phyloP scores from a whole-genome alignment of 2,329 filamentous ascomycete genomes.

The Diaporthe amygdali region DNA sequence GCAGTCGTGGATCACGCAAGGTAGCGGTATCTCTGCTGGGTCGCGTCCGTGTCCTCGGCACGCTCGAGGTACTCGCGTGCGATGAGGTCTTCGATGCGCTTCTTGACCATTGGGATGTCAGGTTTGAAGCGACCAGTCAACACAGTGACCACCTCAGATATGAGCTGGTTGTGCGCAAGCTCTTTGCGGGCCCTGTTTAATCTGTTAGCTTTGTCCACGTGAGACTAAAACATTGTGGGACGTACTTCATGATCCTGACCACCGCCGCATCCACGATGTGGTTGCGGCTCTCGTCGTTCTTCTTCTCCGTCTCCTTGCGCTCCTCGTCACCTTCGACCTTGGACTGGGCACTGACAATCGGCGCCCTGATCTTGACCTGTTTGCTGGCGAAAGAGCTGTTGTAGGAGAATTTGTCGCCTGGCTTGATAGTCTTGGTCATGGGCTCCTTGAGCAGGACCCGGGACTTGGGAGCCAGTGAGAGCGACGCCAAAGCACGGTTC shows the following conservation, averaged over 20 bases:
- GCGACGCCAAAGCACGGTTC: slow-evolving; percentile 76
- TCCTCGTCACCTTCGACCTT: slow-evolving; percentile 81
- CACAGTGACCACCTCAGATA: slow-evolving; percentile 75
- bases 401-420: slow-evolving; percentile 80
- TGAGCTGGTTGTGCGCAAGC: slow-evolving; percentile 70
- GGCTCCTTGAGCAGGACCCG: slow-evolving; percentile 82
- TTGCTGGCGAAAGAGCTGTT: slow-evolving; percentile 84
- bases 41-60: slow-evolving; percentile 67
- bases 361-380: slow-evolving; percentile 86
- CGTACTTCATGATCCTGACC: slow-evolving; percentile 86
- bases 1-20: slow-evolving; percentile 58
- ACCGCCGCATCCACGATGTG: slow-evolving; percentile 78
- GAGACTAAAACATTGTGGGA: slow-evolving; percentile 29
- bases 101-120: slow-evolving; percentile 79
- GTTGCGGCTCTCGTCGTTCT: slow-evolving; percentile 73
- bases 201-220: slow-evolving; percentile 34
- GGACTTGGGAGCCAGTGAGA: slow-evolving; percentile 84
- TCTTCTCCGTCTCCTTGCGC: slow-evolving; percentile 74
- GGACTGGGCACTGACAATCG: slow-evolving; percentile 79
- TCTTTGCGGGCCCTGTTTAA: slow-evolving; percentile 71
- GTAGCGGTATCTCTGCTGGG: slow-evolving; percentile 71
- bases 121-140: slow-evolving; percentile 74
- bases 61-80: slow-evolving; percentile 80
- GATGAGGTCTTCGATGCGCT: slow-evolving; percentile 79
- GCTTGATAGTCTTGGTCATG: slow-evolving; percentile 76